Evolutionary conservation across 371 early-diverging fungal species (phyloP).

Genomic region (Gilbertella persicaria): DNA sequence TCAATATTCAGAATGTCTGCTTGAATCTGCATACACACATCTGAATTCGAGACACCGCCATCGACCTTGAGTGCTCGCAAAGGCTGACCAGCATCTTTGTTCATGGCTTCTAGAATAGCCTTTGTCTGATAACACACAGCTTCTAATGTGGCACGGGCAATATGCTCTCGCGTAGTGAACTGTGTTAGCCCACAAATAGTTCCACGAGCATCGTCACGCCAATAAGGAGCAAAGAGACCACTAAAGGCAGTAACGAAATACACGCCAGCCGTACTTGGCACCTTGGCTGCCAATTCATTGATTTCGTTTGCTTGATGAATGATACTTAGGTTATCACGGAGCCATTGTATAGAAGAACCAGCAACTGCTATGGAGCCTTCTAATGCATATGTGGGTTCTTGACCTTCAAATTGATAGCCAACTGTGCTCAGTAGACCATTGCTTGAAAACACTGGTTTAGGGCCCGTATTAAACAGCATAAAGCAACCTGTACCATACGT

Average conservation of each 20-base stretch:
- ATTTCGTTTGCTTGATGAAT: constrained; percentile 74
- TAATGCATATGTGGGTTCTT: constrained; percentile 80
- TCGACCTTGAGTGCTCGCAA: constrained; percentile 83
- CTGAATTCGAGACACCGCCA: constrained; percentile 93
- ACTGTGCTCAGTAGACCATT: constrained; percentile 92
- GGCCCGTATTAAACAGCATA: constrained; percentile 93
- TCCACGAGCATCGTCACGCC: constrained; percentile 92
- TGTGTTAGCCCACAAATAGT: constrained; percentile 89
- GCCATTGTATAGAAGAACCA: constrained; percentile 92
- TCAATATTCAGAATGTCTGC: constrained; percentile 86
- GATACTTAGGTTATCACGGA: constrained; percentile 85
- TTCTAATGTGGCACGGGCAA: constrained; percentile 90
- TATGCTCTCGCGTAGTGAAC: constrained; percentile 81
- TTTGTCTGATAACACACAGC: constrained; percentile 90
- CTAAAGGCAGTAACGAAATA: constrained; percentile 96
- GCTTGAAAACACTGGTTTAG: constrained; percentile 70
- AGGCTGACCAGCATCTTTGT: constrained; percentile 68
- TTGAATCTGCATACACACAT: constrained; percentile 91
- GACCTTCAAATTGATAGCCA: constrained; percentile 84
- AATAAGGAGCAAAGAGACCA: constrained; percentile 95
- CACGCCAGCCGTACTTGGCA: constrained; percentile 86
- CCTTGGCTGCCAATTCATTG: constrained; percentile 49
- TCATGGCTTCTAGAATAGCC: constrained; percentile 92
- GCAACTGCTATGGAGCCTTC: constrained; percentile 96
- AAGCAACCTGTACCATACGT: constrained; percentile 97